These are phyloP conservation scores for Lactuca sativa DNA, from an alignment of 129 eudicot species.

Conservation along the genomic window DNA sequence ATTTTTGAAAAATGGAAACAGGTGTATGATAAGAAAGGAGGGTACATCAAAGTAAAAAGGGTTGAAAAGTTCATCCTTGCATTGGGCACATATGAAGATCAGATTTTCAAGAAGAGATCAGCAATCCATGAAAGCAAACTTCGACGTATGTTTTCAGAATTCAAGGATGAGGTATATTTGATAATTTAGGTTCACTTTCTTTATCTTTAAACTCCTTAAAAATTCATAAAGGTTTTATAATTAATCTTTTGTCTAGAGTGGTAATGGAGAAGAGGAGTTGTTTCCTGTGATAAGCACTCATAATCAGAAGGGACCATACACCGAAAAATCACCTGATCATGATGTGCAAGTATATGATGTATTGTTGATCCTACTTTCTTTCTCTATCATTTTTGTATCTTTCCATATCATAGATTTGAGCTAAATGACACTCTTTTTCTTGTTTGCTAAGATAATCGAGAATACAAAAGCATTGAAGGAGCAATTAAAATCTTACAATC, in stretches of 20 bases:
- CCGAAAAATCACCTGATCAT: background rate
- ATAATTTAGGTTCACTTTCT: background rate
- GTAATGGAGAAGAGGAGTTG: slow-evolving; percentile 25
- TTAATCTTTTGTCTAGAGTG: slow-evolving; percentile 20
- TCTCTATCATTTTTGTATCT: background rate
- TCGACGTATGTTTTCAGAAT: slow-evolving; percentile 23
- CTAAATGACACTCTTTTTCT: background rate
- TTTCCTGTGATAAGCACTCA: background rate
- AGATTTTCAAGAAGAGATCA: slow-evolving; percentile 51
- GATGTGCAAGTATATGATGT: slow-evolving; percentile 14
- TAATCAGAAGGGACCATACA: slow-evolving; percentile 7
- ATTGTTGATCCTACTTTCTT: background rate
- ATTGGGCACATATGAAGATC: slow-evolving; percentile 50
- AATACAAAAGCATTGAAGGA: slow-evolving; percentile 50
- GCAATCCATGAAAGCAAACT: slow-evolving; percentile 30
- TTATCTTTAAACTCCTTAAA: background rate
- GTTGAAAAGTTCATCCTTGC: slow-evolving; percentile 62
- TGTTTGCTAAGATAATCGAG: slow-evolving; percentile 21
- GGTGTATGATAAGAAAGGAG: slow-evolving; percentile 41
- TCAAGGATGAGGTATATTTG: slow-evolving; percentile 31
- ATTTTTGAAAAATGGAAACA: slow-evolving; percentile 20
- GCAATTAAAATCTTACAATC: slow-evolving; percentile 33
- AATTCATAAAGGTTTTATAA: background rate
- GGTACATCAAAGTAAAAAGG: slow-evolving; percentile 43
- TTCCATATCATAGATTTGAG: background rate